These are phyloP conservation scores for Caryopteris hybrid DNA, from an alignment of 305 asterid species.

Conservation along the genomic window DNA sequence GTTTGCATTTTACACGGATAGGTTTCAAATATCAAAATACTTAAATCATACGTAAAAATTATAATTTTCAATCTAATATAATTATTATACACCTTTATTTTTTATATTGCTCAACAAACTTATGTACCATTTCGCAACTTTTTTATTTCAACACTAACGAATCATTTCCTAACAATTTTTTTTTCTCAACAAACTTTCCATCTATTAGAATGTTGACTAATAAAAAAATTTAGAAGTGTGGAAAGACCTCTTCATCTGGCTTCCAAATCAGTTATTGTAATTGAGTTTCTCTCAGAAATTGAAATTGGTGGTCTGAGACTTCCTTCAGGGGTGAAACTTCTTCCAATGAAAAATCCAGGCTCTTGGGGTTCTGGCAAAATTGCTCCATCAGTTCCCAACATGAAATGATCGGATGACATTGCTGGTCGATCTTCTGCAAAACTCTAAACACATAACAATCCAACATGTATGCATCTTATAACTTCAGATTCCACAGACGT, in stretches of 20 bases:
- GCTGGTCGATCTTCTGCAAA: slow-evolving; percentile 24
- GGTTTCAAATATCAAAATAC: too few relatives aligned
- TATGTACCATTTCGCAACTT: too few relatives aligned
- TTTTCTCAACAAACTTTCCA: slow-evolving; percentile 3
- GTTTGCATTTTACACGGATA: too few relatives aligned
- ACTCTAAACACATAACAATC: slow-evolving; percentile 35
- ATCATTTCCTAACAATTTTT: too few relatives aligned
- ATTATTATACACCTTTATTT: too few relatives aligned
- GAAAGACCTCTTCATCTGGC: background rate
- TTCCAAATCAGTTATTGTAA: background rate
- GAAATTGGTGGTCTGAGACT: background rate
- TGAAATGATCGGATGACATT: background rate
- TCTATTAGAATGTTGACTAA: too few relatives aligned
- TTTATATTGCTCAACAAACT: too few relatives aligned
- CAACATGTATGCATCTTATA: slow-evolving; percentile 33
- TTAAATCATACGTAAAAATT: too few relatives aligned
- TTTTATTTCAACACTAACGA: too few relatives aligned
- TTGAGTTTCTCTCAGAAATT: background rate
- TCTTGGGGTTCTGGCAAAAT: background rate
- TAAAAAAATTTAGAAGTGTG: too few relatives aligned
- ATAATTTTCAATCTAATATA: too few relatives aligned
- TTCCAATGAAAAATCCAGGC: background rate
- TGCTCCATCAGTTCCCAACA: background rate
- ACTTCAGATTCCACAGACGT: slow-evolving; percentile 21
- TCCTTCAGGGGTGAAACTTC: background rate